Percentiles rank a stretch among this genome's conserved stretches.
These are phyloP conservation scores for Crithidia expoeki DNA, from an alignment of 208 protist genomes.

Conservation along the genomic window DNA sequence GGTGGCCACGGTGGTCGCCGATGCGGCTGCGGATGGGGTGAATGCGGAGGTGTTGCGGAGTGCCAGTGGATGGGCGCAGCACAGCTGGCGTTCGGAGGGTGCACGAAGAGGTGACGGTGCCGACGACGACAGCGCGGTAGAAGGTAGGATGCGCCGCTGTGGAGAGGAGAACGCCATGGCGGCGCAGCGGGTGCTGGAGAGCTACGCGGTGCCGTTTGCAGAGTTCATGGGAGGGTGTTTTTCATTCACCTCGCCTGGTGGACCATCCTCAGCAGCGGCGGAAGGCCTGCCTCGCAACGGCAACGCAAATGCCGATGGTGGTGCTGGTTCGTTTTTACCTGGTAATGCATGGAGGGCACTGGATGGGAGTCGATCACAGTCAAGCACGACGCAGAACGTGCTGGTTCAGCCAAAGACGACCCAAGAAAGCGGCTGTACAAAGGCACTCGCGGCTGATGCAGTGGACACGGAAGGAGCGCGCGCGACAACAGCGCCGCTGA, in stretches of 20 bases:
- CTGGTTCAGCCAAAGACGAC: too few species aligned
- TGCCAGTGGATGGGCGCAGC: conserved; percentile 34
- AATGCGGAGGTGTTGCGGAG: conserved; percentile 33
- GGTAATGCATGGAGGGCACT: neutral
- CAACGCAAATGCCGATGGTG: neutral
- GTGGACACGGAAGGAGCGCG: neutral
- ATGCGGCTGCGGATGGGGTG: conserved; percentile 21
- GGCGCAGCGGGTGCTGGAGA: conserved; percentile 30
- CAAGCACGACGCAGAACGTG: too few species aligned
- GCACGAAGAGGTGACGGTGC: neutral
- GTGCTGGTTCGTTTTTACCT: neutral
- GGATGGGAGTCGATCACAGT: too few species aligned
- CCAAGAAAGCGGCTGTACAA: neutral
- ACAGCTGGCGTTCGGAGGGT: conserved; percentile 19
- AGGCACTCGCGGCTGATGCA: neutral
- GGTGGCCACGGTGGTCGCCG: conserved; percentile 44
- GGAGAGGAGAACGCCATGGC: conserved; percentile 30
- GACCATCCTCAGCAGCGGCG: neutral
- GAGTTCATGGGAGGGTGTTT: conserved; percentile 11
- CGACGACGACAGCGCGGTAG: neutral
- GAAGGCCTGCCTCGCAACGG: neutral
- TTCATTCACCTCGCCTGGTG: neutral
- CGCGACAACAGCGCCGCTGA: conserved; percentile 15
- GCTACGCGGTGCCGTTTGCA: conserved; percentile 22
- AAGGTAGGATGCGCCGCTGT: neutral